Evolutionary conservation across 768 basidiomycete species (phyloP).

Genomic region (Solioccasus polychromus): DNA sequence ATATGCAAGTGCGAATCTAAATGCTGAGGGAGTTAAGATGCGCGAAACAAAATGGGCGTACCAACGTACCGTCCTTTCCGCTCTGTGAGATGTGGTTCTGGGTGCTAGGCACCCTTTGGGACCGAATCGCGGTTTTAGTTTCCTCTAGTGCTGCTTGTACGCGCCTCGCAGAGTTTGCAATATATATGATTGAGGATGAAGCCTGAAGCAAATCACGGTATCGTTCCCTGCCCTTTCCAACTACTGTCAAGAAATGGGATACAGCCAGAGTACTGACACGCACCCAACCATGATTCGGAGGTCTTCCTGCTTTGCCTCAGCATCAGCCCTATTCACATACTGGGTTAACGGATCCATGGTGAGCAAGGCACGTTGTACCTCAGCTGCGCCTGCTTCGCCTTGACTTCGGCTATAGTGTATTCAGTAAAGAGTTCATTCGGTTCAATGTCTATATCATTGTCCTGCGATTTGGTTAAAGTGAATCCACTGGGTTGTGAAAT

Average conservation of each 20-base stretch:
- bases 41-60: not conserved
- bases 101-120: slow-evolving; percentile 43
- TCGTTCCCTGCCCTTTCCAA: slow-evolving; percentile 76
- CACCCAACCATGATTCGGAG: slow-evolving; percentile 90
- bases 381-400: slow-evolving; percentile 60
- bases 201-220: slow-evolving; percentile 86
- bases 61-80: slow-evolving; percentile 43
- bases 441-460: slow-evolving; percentile 36
- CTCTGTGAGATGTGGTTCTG: slow-evolving; percentile 39
- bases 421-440: slow-evolving; percentile 76
- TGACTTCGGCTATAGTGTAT: slow-evolving; percentile 70
- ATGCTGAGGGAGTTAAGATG: slow-evolving; percentile 1
- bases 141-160: slow-evolving; percentile 65
- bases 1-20: slow-evolving; percentile 65
- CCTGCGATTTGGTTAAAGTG: slow-evolving; percentile 14
- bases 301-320: slow-evolving; percentile 85
- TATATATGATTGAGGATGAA: slow-evolving; percentile 78
- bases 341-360: slow-evolving; percentile 2
- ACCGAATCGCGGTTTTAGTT: slow-evolving; percentile 50
- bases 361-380: slow-evolving; percentile 41
- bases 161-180: slow-evolving; percentile 63
- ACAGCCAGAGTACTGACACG: slow-evolving; percentile 35
- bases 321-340: slow-evolving; percentile 55
- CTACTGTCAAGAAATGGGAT: slow-evolving; percentile 32
- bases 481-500: slow-evolving; percentile 12